phyloP scores from a whole-genome alignment of 345 rosid genomes.

The Hevea brasiliensis region DNA sequence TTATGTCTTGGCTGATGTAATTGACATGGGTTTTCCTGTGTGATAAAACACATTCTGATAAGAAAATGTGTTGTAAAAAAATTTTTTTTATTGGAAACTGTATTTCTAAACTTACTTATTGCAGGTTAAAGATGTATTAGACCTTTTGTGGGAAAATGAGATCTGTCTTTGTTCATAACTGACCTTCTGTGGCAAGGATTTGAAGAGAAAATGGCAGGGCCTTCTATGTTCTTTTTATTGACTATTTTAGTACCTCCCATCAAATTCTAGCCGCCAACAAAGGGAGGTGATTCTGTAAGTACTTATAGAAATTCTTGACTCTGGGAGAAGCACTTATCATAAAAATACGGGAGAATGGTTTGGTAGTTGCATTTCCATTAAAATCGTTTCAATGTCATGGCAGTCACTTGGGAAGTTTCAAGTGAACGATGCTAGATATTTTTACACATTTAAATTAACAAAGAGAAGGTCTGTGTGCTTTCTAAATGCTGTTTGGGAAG shows the following conservation, averaged over 20 bases:
- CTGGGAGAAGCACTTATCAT: neutral
- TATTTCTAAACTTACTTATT: slow-evolving; percentile 2
- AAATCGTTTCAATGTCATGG: neutral
- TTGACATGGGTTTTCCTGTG: neutral
- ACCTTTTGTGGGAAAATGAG: slow-evolving; percentile 85
- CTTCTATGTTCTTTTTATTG: slow-evolving; percentile 75
- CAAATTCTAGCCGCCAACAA: slow-evolving; percentile 83
- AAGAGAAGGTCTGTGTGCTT: neutral
- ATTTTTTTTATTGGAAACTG: neutral
- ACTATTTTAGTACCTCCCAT: slow-evolving; percentile 81
- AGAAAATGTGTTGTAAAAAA: slow-evolving; percentile 15
- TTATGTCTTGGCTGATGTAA: slow-evolving; percentile 5
- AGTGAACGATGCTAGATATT: neutral
- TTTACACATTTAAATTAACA: neutral
- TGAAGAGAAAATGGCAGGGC: slow-evolving; percentile 40
- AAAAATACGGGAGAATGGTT: too few relatives aligned
- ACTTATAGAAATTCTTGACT: neutral
- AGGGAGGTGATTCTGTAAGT: slow-evolving; percentile 91
- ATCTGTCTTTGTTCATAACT: slow-evolving; percentile 64
- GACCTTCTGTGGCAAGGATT: slow-evolving; percentile 64
- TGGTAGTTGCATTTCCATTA: neutral
- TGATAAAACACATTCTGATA: neutral
- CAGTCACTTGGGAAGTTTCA: neutral
- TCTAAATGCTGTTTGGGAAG: neutral
- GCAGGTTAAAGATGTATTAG: slow-evolving; percentile 61